A percentile compares a stretch with the other conserved stretches of the same genome.
These are phyloP conservation scores for Pythium insidiosum DNA, from an alignment of 352 stramenopile species.

Conservation along the genomic window DNA sequence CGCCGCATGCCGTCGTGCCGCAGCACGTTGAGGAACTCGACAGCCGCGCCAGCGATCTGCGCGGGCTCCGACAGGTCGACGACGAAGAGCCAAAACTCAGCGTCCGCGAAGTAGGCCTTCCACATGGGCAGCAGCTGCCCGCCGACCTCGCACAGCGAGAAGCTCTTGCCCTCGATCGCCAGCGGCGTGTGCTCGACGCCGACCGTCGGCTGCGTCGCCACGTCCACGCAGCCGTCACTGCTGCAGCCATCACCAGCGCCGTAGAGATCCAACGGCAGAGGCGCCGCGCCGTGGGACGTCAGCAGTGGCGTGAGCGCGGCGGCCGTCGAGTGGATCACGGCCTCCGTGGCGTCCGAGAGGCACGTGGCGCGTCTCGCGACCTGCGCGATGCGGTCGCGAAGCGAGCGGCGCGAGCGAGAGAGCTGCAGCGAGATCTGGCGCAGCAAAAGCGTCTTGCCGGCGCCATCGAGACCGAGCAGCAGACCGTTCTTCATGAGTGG, in stretches of 20 bases:
- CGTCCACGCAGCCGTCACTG: slow-evolving; percentile 6
- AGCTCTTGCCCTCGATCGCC: slow-evolving; percentile 24
- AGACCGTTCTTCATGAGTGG: slow-evolving; percentile 55
- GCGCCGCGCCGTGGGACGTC: no score
- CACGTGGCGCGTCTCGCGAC: slow-evolving; percentile 13
- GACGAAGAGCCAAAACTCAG: slow-evolving; percentile 66
- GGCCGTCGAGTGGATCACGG: no score
- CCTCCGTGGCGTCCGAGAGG: not conserved
- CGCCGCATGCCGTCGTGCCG: slow-evolving; percentile 34
- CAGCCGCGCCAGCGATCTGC: slow-evolving; percentile 32
- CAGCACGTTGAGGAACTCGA: slow-evolving; percentile 65
- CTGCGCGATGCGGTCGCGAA: slow-evolving; percentile 31
- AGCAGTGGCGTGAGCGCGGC: no score
- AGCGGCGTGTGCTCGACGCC: slow-evolving; percentile 56
- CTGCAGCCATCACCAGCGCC: no score
- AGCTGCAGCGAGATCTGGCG: slow-evolving; percentile 45
- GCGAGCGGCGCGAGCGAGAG: slow-evolving; percentile 24
- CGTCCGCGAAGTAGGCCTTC: slow-evolving; percentile 53
- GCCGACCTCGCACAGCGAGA: slow-evolving; percentile 53
- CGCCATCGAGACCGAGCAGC: slow-evolving; percentile 55
- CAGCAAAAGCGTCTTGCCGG: slow-evolving; percentile 63
- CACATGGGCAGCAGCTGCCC: slow-evolving; percentile 65
- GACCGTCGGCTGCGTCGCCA: slow-evolving; percentile 49
- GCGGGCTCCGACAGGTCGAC: slow-evolving; percentile 49
- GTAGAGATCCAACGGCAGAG: no score